These are phyloP conservation scores for Stagonosporopsis chrysanthemi DNA, from an alignment of 2,329 filamentous ascomycete species.

Conservation along the genomic window DNA sequence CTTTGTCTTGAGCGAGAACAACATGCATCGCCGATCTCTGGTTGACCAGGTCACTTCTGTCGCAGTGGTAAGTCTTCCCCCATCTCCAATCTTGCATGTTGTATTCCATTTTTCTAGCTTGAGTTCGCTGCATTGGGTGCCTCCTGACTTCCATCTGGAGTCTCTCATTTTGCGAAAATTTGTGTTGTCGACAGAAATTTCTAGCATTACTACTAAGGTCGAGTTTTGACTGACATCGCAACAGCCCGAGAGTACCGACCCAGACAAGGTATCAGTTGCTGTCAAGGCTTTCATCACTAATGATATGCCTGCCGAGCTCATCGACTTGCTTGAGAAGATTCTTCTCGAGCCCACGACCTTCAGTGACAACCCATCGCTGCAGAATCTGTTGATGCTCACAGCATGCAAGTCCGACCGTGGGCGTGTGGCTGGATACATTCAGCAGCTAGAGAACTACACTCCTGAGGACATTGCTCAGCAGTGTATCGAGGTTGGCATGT, in stretches of 20 bases:
- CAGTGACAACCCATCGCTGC: slow-evolving; percentile 94
- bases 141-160: background rate
- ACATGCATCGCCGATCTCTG: slow-evolving; percentile 90
- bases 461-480: slow-evolving; percentile 91
- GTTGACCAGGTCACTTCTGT: slow-evolving; percentile 97
- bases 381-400: slow-evolving; percentile 95
- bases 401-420: slow-evolving; percentile 96
- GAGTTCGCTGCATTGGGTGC: background rate
- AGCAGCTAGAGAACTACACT: slow-evolving; percentile 86
- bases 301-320: slow-evolving; percentile 91
- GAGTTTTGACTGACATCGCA: background rate
- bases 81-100: background rate
- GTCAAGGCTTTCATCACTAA: slow-evolving; percentile 91
- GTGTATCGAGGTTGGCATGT: slow-evolving; percentile 92
- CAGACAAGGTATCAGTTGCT: slow-evolving; percentile 91
- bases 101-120: too few relatives aligned
- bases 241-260: slow-evolving; percentile 70
- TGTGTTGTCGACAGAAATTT: background rate
- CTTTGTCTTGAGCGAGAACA: slow-evolving; percentile 95
- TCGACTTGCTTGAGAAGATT: slow-evolving; percentile 98
- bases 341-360: slow-evolving; percentile 99
- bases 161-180: background rate
- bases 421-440: slow-evolving; percentile 95
- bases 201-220: background rate
- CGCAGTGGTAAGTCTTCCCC: slow-evolving; percentile 65